Percentiles rank a stretch among this genome's conserved stretches.
phyloP scores from a whole-genome alignment of 2,329 filamentous ascomycete genomes.

The Hymenoscyphus fructigenus region DNA sequence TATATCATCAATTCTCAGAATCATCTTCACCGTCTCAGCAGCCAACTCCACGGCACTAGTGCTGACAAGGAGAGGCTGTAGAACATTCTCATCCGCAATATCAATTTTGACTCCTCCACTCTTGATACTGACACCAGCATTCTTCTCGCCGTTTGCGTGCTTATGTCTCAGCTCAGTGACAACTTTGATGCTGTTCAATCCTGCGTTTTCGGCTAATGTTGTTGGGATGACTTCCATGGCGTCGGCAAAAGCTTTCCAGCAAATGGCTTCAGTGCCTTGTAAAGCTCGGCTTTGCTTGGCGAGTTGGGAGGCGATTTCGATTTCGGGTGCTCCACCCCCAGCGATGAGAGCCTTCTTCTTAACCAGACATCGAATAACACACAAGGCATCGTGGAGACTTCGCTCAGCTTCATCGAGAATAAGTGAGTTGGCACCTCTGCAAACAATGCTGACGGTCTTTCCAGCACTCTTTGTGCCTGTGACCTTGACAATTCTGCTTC shows the following conservation, averaged over 20 bases:
- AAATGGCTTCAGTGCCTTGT: constrained; percentile 91
- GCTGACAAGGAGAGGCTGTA: constrained; percentile 94
- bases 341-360: constrained; percentile 99
- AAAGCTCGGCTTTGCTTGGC: constrained; percentile 79
- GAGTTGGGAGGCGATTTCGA: constrained; percentile 88
- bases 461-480: constrained; percentile 81
- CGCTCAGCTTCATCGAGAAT: constrained; percentile 98
- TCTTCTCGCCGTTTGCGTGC: constrained; percentile 92
- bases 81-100: constrained; percentile 93
- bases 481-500: constrained; percentile 91
- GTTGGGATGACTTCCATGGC: constrained; percentile 97
- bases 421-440: constrained; percentile 87
- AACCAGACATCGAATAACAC: constrained; percentile 93
- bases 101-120: constrained; percentile 95
- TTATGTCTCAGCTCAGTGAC: constrained; percentile 93
- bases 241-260: constrained; percentile 98
- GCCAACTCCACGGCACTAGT: constrained; percentile 97
- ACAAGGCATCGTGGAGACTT: constrained; percentile 94
- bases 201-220: constrained; percentile 94
- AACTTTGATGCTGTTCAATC: constrained; percentile 97
- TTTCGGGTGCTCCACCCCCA: constrained; percentile 92
- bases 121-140: constrained; percentile 97
- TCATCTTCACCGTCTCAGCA: constrained; percentile 88
- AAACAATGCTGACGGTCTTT: constrained; percentile 92
- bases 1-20: constrained; percentile 33